Evolutionary conservation across 495 filamentous ascomycete genomes (phyloP).

Genomic region (Xylaria scruposa): DNA sequence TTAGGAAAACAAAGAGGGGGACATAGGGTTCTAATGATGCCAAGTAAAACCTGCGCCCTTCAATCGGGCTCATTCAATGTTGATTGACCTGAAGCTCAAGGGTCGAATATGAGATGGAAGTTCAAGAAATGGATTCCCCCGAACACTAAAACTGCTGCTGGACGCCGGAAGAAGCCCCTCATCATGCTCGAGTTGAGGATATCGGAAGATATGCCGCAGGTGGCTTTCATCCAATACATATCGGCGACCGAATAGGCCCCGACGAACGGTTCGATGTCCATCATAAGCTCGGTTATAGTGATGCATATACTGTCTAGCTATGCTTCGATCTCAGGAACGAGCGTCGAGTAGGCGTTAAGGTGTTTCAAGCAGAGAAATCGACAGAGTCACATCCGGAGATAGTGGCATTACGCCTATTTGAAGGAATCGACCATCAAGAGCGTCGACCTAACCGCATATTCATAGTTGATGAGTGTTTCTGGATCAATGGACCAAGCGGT

Average conservation of each 20-base stretch:
- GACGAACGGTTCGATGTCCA: slow-evolving; percentile 50
- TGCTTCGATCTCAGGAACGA: slow-evolving; percentile 39
- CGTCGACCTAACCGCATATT: slow-evolving; percentile 22
- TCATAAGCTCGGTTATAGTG: slow-evolving; percentile 59
- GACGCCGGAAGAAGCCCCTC: neutral
- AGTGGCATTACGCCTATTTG: slow-evolving; percentile 19
- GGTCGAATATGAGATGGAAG: neutral
- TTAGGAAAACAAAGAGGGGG: neutral
- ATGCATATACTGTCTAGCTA: slow-evolving; percentile 61
- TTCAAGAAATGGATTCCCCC: neutral
- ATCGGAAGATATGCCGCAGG: slow-evolving; percentile 37
- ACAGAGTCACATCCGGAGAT: slow-evolving; percentile 23
- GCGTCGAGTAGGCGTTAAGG: neutral
- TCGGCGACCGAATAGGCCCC: slow-evolving; percentile 46
- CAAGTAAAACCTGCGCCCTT: neutral
- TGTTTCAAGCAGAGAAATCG: slow-evolving; percentile 3
- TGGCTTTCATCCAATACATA: slow-evolving; percentile 52
- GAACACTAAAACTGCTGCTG: neutral
- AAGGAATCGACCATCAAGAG: neutral
- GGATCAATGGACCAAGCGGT: slow-evolving; percentile 44
- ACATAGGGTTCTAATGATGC: too few relatives aligned
- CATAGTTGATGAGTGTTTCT: slow-evolving; percentile 37
- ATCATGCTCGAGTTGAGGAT: neutral
- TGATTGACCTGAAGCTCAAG: neutral
- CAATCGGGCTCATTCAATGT: neutral